phyloP scores from a whole-genome alignment of 371 early-diverging fungal genomes.

The Syncephalastrum monosporum region DNA sequence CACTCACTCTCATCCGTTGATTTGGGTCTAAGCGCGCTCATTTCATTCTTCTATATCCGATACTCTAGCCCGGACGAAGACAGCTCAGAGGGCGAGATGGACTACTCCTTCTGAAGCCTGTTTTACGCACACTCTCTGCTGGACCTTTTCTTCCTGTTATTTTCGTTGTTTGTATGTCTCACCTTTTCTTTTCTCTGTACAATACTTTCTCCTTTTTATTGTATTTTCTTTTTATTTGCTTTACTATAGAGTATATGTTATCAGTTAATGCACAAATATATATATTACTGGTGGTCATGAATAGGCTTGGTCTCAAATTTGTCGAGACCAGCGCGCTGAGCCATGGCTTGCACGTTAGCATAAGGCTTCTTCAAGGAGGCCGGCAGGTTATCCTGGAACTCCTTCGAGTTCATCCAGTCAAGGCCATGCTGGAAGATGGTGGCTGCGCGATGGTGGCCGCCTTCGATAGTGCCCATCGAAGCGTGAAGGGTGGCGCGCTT shows the following conservation, averaged over 20 bases:
- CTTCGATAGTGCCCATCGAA: constrained; percentile 55
- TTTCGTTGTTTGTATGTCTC: no score
- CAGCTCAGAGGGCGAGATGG: constrained; percentile 31
- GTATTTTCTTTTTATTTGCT: background rate
- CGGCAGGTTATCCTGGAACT: constrained; percentile 40
- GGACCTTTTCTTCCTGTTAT: no score
- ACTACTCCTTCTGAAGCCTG: constrained; percentile 20
- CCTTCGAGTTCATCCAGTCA: constrained; percentile 47
- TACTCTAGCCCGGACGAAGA: constrained; percentile 25
- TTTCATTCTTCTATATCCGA: constrained; percentile 1
- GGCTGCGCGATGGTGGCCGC: constrained; percentile 53
- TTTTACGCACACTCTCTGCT: no score
- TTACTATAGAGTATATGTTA: background rate
- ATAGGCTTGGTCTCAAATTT: constrained; percentile 34
- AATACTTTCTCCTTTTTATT: no score
- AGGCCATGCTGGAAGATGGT: constrained; percentile 56
- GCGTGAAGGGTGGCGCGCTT: constrained; percentile 59
- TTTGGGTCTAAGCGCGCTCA: background rate
- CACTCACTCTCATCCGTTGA: background rate
- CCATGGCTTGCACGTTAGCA: constrained; percentile 42
- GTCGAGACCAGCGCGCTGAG: constrained; percentile 28
- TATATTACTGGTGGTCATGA: constrained; percentile 19
- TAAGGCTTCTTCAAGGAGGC: constrained; percentile 36
- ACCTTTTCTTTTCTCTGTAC: no score
- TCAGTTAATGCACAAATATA: background rate